Base-by-base conservation (phyloP, 169 alveolate genomes). In the Fabrea salina region DNA sequence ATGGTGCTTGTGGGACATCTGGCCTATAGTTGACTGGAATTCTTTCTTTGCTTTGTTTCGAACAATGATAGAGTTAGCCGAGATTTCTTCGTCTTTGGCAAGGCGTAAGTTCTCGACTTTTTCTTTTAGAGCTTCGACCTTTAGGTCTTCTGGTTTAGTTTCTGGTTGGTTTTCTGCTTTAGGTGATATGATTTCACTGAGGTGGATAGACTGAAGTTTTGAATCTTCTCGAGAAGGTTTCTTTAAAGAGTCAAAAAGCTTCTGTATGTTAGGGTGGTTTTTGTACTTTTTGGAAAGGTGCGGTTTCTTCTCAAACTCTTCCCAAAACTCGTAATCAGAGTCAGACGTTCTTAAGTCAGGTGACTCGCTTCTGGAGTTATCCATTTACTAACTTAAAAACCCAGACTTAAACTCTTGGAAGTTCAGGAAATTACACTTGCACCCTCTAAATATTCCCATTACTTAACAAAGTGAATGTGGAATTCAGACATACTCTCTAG, bases 41-140 rank as follows among this genome's bases (percentile, higher is more conserved):
- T 64, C 75, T 64, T 64, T 64, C 41, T 64, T 64, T 8, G 75
- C 41, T 40, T 64, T 19, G n/a, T 64, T 64, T 32, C 75, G 16
- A 3, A 64, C 50, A 19, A 33, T 37, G n/a, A 64, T 64, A 6
- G 27, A 22, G 7, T 22, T 5, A 1, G 27, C 39, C 30, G 27
- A 13, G 35, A 64, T 19, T 3, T 64, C 27, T 33, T 64, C 75
- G 0, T 64, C 47, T 16, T 64, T 64, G 3, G 75, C 75, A 5
- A 39, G 57, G 11, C 39, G 27, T 32, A 64, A 39, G 35, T 56
- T 0, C 41, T 33, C 27, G 30, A 64, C 11, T 37, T 19, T 64
- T 4, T 64, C 54, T 40, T 64, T 22, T 37, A 51, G 59, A 5
- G 27, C 27, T 11, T 51, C 59, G 0, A 51, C 8, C 27, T 30